Evolutionary conservation across 768 basidiomycete species (phyloP).

Genomic region (Exidia glandulosa): DNA sequence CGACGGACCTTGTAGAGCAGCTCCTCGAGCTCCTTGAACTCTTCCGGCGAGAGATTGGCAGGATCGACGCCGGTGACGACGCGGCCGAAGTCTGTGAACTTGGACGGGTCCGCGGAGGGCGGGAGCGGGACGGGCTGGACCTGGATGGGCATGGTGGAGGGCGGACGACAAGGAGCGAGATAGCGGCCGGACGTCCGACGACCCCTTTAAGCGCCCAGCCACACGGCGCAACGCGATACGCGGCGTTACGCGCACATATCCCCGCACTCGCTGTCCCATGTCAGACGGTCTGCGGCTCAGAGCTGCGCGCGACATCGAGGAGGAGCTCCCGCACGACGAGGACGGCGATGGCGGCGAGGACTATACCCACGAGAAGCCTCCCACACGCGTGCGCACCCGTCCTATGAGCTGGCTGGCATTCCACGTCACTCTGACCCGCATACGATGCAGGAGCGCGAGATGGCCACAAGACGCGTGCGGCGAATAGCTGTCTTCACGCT

Average conservation of each 20-base stretch:
- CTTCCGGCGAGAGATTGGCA: conserved; percentile 36
- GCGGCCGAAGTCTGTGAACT: conserved; percentile 63
- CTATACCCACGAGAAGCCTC: background rate
- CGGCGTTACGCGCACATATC: background rate
- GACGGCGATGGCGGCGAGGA: background rate
- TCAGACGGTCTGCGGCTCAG: background rate
- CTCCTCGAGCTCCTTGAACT: conserved; percentile 57
- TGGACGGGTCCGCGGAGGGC: conserved; percentile 52
- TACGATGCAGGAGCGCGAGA: background rate
- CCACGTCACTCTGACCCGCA: background rate
- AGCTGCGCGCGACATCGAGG: background rate
- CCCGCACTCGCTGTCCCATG: background rate
- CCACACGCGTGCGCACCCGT: background rate
- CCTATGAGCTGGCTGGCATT: no score
- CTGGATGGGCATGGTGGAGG: conserved; percentile 49
- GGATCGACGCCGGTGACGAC: conserved; percentile 68
- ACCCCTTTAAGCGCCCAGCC: background rate
- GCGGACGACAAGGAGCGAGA: background rate
- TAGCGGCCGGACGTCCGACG: background rate
- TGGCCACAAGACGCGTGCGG: background rate
- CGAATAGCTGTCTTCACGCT: background rate
- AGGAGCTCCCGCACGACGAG: background rate
- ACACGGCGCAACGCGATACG: background rate
- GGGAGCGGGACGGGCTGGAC: conserved; percentile 58
- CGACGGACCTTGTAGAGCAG: conserved; percentile 63